These are phyloP conservation scores for Austroboletus niveus DNA, from an alignment of 1,284 basidiomycete species.

Conservation along the genomic window DNA sequence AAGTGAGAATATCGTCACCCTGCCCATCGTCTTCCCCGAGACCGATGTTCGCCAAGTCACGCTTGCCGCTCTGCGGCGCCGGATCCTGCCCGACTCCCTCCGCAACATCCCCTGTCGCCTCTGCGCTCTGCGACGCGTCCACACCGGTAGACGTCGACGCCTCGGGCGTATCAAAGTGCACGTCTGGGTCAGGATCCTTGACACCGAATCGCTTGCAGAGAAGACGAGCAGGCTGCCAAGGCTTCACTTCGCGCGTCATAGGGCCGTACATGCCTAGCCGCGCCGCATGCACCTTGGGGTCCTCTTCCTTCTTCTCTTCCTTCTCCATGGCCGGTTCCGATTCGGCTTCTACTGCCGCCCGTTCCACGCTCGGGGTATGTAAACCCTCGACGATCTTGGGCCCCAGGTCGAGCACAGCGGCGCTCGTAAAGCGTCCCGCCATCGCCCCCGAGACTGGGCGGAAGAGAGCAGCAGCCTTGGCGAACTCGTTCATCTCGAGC, in stretches of 20 bases:
- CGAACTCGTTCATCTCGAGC: conserved; percentile 84
- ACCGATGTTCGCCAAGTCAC: conserved; percentile 76
- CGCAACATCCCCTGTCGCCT: conserved; percentile 6
- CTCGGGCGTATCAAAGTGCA: conserved; percentile 22
- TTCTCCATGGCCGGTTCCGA: conserved; percentile 43
- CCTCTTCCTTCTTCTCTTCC: conserved; percentile 53
- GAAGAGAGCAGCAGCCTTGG: conserved; percentile 85
- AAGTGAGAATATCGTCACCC: conserved; percentile 82
- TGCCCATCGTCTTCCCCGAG: conserved; percentile 86
- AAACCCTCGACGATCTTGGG: conserved; percentile 72
- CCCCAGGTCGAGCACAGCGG: conserved; percentile 60
- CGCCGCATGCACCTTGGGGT: conserved; percentile 80
- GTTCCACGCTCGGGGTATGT: conserved; percentile 56
- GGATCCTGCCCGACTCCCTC: conserved; percentile 9
- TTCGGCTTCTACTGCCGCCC: conserved; percentile 26
- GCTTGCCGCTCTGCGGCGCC: conserved; percentile 32
- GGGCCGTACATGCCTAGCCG: conserved; percentile 84
- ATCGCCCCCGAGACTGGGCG: conserved; percentile 91
- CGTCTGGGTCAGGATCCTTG: conserved; percentile 69
- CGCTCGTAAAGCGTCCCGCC: conserved; percentile 88
- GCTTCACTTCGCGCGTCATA: conserved; percentile 71
- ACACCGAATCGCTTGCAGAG: conserved; percentile 96
- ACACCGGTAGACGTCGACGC: conserved; percentile 22
- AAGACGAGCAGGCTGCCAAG: conserved; percentile 80
- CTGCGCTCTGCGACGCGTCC: conserved; percentile 7